These are phyloP conservation scores for Plasmodium fragile DNA, from an alignment of 169 alveolate genomes.

Conservation along the genomic window DNA sequence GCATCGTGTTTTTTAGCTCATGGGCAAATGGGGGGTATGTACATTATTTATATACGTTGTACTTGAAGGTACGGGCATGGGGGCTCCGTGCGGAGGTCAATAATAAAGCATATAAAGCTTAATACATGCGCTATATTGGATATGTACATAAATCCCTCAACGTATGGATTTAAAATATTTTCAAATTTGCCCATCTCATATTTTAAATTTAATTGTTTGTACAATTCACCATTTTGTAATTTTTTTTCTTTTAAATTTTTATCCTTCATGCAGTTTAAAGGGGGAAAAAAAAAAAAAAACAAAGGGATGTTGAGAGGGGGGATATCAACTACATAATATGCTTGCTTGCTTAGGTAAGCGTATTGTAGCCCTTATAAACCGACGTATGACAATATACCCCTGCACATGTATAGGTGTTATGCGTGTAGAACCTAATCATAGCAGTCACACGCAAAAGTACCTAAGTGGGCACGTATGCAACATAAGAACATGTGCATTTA, in stretches of 20 bases:
- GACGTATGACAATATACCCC: not conserved
- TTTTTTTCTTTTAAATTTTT: not conserved
- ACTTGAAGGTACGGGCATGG: not conserved
- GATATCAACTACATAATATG: not conserved
- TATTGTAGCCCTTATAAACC: not conserved
- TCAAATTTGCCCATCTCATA: not conserved
- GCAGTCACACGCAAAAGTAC: not conserved
- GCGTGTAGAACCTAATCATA: not conserved
- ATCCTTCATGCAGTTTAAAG: not conserved
- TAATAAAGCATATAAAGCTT: not conserved
- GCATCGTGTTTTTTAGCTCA: not conserved
- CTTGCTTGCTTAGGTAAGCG: not conserved
- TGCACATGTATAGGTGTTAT: not conserved
- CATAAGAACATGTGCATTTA: not conserved
- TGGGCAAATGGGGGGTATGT: not conserved
- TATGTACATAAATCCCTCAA: conserved; percentile 1
- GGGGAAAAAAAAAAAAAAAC: not conserved
- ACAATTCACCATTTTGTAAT: not conserved
- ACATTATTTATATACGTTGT: not conserved
- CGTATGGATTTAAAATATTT: not conserved
- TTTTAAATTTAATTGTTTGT: not conserved
- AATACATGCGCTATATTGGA: not conserved
- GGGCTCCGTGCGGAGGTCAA: not conserved
- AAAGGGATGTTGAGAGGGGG: conserved; percentile 5
- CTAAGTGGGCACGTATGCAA: not conserved